phyloP scores from a whole-genome alignment of 108 stramenopile species.

The Phaeodactylum tricornutum region DNA sequence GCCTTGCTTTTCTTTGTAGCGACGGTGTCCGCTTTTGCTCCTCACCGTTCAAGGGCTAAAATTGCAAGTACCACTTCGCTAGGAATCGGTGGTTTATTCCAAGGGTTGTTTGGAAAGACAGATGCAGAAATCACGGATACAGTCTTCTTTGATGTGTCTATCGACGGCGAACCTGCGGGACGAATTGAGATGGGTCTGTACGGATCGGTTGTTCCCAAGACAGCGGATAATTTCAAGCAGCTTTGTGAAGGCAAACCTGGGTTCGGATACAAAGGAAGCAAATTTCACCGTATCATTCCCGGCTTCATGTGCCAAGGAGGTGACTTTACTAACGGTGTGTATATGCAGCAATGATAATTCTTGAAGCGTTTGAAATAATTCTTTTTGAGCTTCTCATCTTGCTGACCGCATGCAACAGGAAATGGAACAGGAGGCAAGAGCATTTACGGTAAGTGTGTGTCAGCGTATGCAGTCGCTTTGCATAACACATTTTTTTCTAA shows the following conservation, averaged over 20 bases:
- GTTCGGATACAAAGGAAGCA: slow-evolving; percentile 79
- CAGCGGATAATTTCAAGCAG: slow-evolving; percentile 77
- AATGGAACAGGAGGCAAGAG: slow-evolving; percentile 22
- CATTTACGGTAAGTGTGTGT: slow-evolving; percentile 2
- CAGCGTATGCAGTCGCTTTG: no score
- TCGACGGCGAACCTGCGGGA: slow-evolving; percentile 60
- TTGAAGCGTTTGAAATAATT: slow-evolving; percentile 17
- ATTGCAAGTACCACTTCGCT: no score
- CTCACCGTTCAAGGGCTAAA: no score
- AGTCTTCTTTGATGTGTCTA: slow-evolving; percentile 84
- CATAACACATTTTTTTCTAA: no score
- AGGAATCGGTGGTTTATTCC: slow-evolving; percentile 25
- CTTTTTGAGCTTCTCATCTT: not conserved
- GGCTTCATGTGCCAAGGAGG: slow-evolving; percentile 76
- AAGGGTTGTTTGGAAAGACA: slow-evolving; percentile 36
- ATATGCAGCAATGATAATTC: no score
- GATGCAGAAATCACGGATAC: slow-evolving; percentile 79
- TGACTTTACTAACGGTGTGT: slow-evolving; percentile 94
- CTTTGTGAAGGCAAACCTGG: slow-evolving; percentile 81
- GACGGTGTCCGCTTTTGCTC: no score
- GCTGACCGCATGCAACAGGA: no score
- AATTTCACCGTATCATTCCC: slow-evolving; percentile 75
- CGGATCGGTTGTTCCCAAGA: slow-evolving; percentile 81
- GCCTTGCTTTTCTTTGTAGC: no score
- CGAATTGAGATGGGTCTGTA: slow-evolving; percentile 88